Evolutionary conservation across 352 stramenopile species (phyloP).

Genomic region (Phytophthora citrophthora): DNA sequence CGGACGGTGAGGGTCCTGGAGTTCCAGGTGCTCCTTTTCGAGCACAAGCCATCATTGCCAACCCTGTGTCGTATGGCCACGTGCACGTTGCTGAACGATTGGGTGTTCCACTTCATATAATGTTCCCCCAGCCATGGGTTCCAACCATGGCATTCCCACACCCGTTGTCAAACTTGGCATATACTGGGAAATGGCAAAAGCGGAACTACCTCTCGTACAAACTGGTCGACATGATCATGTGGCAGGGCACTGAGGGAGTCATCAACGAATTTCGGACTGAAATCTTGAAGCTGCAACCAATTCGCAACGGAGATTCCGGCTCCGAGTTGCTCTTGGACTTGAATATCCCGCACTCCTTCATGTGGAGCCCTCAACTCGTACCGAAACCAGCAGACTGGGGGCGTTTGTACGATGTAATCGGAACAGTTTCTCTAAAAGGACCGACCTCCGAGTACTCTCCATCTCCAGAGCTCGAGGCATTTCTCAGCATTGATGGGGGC

Average conservation of each 20-base stretch:
- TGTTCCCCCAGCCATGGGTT: constrained; percentile 92
- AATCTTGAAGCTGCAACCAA: constrained; percentile 52
- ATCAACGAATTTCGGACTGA: constrained; percentile 67
- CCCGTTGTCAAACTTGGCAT: constrained; percentile 83
- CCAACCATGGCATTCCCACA: constrained; percentile 90
- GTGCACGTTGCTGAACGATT: constrained; percentile 93
- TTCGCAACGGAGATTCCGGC: constrained; percentile 42
- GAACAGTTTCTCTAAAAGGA: constrained; percentile 52
- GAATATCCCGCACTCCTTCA: constrained; percentile 66
- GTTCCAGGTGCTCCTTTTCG: constrained; percentile 65
- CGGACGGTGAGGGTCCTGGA: constrained; percentile 53
- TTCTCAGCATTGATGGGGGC: constrained; percentile 45
- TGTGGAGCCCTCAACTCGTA: constrained; percentile 67
- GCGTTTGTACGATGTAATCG: constrained; percentile 54
- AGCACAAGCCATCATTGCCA: constrained; percentile 94
- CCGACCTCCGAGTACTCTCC: constrained; percentile 31
- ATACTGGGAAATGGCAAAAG: constrained; percentile 57
- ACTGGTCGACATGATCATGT: constrained; percentile 59
- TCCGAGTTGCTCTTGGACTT: constrained; percentile 52
- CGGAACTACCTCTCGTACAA: constrained; percentile 64
- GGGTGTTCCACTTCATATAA: constrained; percentile 93
- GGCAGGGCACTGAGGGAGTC: constrained; percentile 50
- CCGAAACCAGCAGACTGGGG: constrained; percentile 66
- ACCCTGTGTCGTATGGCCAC: constrained; percentile 91
- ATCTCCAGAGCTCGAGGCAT: constrained; percentile 28